A percentile compares a stretch with the other conserved stretches of the same genome.
These are phyloP conservation scores for Pythium pectinolyticum DNA, from an alignment of 352 stramenopile species.

Conservation along the genomic window DNA sequence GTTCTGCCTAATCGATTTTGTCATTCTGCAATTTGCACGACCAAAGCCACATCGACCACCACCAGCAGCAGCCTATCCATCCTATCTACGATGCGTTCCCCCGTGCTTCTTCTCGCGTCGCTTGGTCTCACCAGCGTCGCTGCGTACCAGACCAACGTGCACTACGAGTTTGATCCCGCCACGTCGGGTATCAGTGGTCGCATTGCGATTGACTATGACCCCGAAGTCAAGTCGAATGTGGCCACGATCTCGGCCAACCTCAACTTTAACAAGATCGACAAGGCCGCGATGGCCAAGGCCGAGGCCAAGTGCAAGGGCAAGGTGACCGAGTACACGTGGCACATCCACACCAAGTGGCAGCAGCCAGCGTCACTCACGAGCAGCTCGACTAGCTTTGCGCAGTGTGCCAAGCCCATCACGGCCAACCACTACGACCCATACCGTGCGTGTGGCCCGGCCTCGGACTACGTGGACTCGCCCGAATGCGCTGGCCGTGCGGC, in stretches of 20 bases:
- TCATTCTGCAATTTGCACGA: too few relatives aligned
- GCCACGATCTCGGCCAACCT: slow-evolving; percentile 25
- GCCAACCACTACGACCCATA: slow-evolving; percentile 33
- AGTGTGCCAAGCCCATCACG: slow-evolving; percentile 17
- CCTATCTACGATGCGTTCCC: too few relatives aligned
- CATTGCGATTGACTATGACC: not conserved
- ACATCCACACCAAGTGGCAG: slow-evolving; percentile 29
- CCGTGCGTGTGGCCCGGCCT: slow-evolving; percentile 25
- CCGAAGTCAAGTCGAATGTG: not conserved
- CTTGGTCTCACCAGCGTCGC: not conserved
- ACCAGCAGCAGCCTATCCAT: too few relatives aligned
- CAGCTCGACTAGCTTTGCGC: slow-evolving; percentile 10
- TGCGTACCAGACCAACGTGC: not conserved
- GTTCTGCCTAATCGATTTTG: too few relatives aligned
- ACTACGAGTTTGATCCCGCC: not conserved
- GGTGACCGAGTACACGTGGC: slow-evolving; percentile 25
- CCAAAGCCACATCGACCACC: too few relatives aligned
- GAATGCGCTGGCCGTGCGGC: slow-evolving; percentile 4
- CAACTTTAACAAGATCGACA: slow-evolving; percentile 19
- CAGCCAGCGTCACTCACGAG: not conserved
- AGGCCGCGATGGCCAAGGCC: slow-evolving; percentile 16
- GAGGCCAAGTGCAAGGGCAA: slow-evolving; percentile 26
- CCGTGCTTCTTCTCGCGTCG: not conserved
- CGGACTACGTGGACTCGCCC: slow-evolving; percentile 16
- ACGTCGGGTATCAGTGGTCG: not conserved